Evolutionary conservation across 306 rosid species (phyloP).

Genomic region (Pueraria montana): DNA sequence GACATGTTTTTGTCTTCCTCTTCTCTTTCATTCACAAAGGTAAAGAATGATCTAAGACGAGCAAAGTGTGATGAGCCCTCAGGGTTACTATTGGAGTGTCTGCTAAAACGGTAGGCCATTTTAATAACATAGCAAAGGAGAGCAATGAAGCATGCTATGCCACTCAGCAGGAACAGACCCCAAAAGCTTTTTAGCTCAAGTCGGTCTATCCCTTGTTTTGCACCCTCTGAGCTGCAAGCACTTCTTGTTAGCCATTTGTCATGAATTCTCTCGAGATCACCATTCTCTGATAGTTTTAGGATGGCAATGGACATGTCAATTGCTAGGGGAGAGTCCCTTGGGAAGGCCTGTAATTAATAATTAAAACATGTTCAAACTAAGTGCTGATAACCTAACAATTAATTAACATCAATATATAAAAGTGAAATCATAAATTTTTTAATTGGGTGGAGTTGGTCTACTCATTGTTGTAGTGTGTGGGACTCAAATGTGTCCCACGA

Average conservation of each 20-base stretch:
- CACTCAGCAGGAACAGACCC: conserved; percentile 74
- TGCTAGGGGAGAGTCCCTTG: conserved; percentile 78
- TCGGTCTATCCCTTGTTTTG: conserved; percentile 68
- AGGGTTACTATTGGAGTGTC: conserved; percentile 25
- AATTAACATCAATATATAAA: too few relatives aligned
- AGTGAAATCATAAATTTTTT: neutral
- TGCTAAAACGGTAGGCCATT: conserved; percentile 62
- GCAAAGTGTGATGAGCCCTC: conserved; percentile 40
- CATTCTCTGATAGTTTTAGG: too few relatives aligned
- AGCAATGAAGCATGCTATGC: conserved; percentile 71
- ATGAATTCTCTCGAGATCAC: too few relatives aligned
- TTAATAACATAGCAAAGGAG: conserved; percentile 57
- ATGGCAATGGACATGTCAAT: conserved; percentile 49
- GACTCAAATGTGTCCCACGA: neutral
- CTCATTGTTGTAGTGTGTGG: neutral
- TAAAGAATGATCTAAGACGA: conserved; percentile 65
- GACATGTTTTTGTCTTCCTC: conserved; percentile 51
- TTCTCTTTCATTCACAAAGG: conserved; percentile 73
- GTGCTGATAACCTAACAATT: neutral
- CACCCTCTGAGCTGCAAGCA: conserved; percentile 71
- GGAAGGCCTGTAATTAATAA: conserved; percentile 64
- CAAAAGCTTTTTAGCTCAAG: conserved; percentile 72
- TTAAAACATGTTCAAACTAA: neutral
- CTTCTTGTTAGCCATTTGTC: too few relatives aligned
- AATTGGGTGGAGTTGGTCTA: neutral